Base-by-base conservation (phyloP, 2,329 filamentous ascomycete species). In the Rutstroemia sp. region DNA sequence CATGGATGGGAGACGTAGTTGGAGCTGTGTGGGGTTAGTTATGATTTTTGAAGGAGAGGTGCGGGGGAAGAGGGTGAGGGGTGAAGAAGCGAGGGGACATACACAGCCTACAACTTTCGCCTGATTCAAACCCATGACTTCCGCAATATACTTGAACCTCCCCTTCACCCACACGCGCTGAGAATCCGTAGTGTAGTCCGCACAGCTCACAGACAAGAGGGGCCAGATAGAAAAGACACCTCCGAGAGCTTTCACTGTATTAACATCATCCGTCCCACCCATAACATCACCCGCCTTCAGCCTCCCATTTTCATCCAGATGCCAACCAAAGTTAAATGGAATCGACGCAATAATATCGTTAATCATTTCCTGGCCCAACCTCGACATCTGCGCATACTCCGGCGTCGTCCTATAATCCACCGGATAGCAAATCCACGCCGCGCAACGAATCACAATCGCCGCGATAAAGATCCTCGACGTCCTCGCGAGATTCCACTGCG, bases 301-400 rank as follows among this genome's bases (percentile, higher is more conserved):
- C 16, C 55, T 50, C 6, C 63, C 61, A 47, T 69, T 72, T 57
- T 73, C 70, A 54, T 73, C 75, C 14, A 76, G 69, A 55, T 80
- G 78, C 80, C 81, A 84, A 42, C 81, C 81, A 2, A 86, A 73
- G 64, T 81, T 76, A 61, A 78, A 85, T 0, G 82, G 82, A n/a
- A 84, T 76, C 2, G 77, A 79, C 1, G 82, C 79, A 53, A 85
- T 75, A 39, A 85, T 78, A 61, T 84, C 82, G 3, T 76, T 75
- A 60, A 84, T 80, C 53, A 73, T 74, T 47, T 81, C 77, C 41
- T 73, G 73, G 51, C 76, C 81, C 1, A 73, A 73, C 39, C 77
- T 70, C 16, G 77, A 75, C 4, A 79, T 78, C 0, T 76, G 76
- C 10, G 79, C 79, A 61, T 84, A 85, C 67, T 84, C 80, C 17